A percentile compares a stretch with the other conserved stretches of the same genome.
These are phyloP conservation scores for Vaccinium macrocarpon DNA, from an alignment of 148 eudicot species.

Conservation along the genomic window DNA sequence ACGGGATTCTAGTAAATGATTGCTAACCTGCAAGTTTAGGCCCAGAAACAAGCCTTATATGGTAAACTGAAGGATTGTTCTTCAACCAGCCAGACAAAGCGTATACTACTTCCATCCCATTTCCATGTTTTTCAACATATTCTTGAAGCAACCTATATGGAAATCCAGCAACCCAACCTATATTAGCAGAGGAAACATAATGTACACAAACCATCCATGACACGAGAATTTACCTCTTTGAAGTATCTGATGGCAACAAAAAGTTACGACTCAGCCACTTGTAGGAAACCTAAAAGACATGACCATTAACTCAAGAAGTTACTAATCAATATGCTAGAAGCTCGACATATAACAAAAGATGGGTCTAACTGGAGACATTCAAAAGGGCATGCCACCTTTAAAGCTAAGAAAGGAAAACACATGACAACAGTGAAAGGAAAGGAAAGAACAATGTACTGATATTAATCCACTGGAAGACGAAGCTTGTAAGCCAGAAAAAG, in stretches of 20 bases:
- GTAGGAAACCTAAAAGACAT: conserved; percentile 70
- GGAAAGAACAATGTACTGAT: background rate
- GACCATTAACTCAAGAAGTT: background rate
- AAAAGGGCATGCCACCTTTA: background rate
- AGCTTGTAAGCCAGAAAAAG: background rate
- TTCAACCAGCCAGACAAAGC: conserved; percentile 90
- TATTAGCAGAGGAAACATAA: conserved; percentile 8
- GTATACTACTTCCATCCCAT: conserved; percentile 67
- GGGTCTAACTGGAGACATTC: background rate
- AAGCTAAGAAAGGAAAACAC: background rate
- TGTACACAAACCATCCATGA: background rate
- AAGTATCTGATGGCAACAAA: conserved; percentile 76
- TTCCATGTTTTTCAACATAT: conserved; percentile 64
- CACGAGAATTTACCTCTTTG: conserved; percentile 62
- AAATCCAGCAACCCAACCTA: conserved; percentile 9
- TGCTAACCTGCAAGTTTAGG: conserved; percentile 74
- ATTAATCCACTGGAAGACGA: background rate
- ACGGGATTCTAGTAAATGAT: background rate
- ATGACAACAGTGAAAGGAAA: background rate
- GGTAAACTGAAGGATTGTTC: conserved; percentile 59
- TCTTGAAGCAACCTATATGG: conserved; percentile 73
- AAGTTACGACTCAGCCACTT: conserved; percentile 97
- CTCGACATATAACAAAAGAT: too few relatives aligned
- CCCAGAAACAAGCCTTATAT: conserved; percentile 66
- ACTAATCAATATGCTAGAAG: background rate